phyloP scores from a whole-genome alignment of 2,329 filamentous ascomycete genomes.

The Diaporthe batatas region DNA sequence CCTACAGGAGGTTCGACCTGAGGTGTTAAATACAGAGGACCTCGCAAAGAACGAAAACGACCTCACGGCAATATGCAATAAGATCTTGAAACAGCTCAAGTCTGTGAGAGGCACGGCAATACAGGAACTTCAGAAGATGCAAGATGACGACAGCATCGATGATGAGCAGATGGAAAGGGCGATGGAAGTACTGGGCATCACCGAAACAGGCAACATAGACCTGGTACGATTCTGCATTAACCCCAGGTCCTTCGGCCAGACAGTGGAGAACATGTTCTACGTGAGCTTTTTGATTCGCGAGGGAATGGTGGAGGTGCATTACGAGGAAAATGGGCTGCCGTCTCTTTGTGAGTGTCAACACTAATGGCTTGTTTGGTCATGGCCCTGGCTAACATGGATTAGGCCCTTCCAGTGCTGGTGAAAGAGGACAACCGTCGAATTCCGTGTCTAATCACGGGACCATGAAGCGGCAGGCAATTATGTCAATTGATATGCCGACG shows the following conservation, averaged over 20 bases:
- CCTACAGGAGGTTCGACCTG: constrained; percentile 78
- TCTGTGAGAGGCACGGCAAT: constrained; percentile 62
- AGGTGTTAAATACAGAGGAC: constrained; percentile 81
- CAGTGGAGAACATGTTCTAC: constrained; percentile 97
- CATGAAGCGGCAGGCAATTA: constrained; percentile 85
- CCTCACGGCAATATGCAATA: constrained; percentile 81
- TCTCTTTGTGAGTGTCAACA: constrained; percentile 75
- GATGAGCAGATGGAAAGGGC: constrained; percentile 63
- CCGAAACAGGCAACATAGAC: constrained; percentile 78
- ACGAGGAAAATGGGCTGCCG: constrained; percentile 81
- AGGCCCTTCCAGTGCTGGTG: constrained; percentile 29
- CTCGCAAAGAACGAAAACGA: constrained; percentile 83
- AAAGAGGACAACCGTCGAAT: constrained; percentile 58
- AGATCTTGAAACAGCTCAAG: constrained; percentile 75
- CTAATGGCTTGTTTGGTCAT: not conserved
- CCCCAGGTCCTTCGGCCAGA: constrained; percentile 90
- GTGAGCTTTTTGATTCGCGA: constrained; percentile 94
- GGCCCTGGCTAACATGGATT: not conserved
- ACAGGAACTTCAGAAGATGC: constrained; percentile 56
- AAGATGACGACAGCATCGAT: constrained; percentile 61
- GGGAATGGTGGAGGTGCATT: constrained; percentile 79
- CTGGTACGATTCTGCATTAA: constrained; percentile 92
- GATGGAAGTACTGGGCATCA: constrained; percentile 76
- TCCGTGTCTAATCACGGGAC: constrained; percentile 63
- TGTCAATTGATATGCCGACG: constrained; percentile 86